Evolutionary conservation across 2,329 filamentous ascomycete genomes (phyloP).

Genomic region (Verticillium nonalfalfae): DNA sequence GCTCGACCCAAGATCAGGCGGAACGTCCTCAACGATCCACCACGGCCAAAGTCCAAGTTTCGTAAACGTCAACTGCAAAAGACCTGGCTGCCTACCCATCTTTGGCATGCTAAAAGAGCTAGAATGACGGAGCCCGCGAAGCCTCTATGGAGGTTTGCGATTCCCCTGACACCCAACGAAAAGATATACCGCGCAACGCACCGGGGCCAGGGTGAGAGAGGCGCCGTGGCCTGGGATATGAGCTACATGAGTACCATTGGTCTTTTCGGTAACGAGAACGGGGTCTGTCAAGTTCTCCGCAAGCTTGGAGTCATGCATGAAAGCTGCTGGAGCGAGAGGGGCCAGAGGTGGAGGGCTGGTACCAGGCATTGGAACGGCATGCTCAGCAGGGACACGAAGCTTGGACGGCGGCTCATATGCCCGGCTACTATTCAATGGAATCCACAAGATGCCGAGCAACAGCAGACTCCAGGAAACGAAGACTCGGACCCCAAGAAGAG

Average conservation of each 20-base stretch:
- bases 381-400: conserved; percentile 48
- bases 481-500: conserved; percentile 14
- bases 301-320: conserved; percentile 56
- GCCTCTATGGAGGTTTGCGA: conserved; percentile 83
- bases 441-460: conserved; percentile 25
- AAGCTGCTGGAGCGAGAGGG: conserved; percentile 55
- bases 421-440: conserved; percentile 75
- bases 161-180: conserved; percentile 78
- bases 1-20: conserved; percentile 63
- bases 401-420: conserved; percentile 53
- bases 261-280: conserved; percentile 59
- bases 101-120: conserved; percentile 89
- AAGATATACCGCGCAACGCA: conserved; percentile 89
- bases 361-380: conserved; percentile 41
- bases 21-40: conserved; percentile 58
- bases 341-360: conserved; percentile 62
- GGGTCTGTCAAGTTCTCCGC: conserved; percentile 60
- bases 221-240: conserved; percentile 84
- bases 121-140: conserved; percentile 75
- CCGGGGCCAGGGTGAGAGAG: conserved; percentile 66
- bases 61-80: conserved; percentile 82
- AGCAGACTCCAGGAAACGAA: conserved; percentile 8
- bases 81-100: conserved; percentile 89
- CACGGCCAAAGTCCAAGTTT: conserved; percentile 57
- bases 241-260: conserved; percentile 89